phyloP scores from a whole-genome alignment of 2,329 filamentous ascomycete species.

The Graphium sp. region DNA sequence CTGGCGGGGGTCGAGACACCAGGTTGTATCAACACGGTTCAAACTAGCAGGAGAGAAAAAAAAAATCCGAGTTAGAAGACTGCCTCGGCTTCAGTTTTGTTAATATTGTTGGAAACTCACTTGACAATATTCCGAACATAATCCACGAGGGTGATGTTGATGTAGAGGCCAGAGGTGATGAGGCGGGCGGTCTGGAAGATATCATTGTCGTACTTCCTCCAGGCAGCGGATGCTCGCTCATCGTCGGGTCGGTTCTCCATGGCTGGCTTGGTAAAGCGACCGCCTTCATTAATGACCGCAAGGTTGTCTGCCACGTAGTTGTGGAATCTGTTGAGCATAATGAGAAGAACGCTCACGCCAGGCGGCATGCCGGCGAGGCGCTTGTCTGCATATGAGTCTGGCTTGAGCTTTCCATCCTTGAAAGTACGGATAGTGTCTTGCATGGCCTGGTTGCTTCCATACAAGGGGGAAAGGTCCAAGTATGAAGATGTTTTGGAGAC shows the following conservation, averaged over 20 bases:
- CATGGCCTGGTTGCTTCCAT: slow-evolving; percentile 50
- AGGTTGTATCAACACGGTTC: slow-evolving; percentile 45
- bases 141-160: slow-evolving; percentile 63
- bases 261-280: slow-evolving; percentile 59
- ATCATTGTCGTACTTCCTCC: slow-evolving; percentile 59
- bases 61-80: too few relatives aligned
- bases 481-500: slow-evolving; percentile 55
- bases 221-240: slow-evolving; percentile 31
- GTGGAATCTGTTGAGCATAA: slow-evolving; percentile 77
- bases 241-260: slow-evolving; percentile 22
- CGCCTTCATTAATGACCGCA: slow-evolving; percentile 71
- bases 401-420: slow-evolving; percentile 54
- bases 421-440: slow-evolving; percentile 54
- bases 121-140: slow-evolving; percentile 68
- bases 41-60: too few relatives aligned
- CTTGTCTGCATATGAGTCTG: slow-evolving; percentile 56
- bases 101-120: slow-evolving; percentile 48
- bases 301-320: slow-evolving; percentile 71
- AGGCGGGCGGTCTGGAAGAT: slow-evolving; percentile 64
- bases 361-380: slow-evolving; percentile 55
- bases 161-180: slow-evolving; percentile 59
- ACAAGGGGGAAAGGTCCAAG: slow-evolving; percentile 54
- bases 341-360: slow-evolving; percentile 50
- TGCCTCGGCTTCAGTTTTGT: too few relatives aligned
- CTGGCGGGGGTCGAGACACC: slow-evolving; percentile 64